Evolutionary conservation across 257 asterid species (phyloP).

Genomic region (Solanum chaucha): DNA sequence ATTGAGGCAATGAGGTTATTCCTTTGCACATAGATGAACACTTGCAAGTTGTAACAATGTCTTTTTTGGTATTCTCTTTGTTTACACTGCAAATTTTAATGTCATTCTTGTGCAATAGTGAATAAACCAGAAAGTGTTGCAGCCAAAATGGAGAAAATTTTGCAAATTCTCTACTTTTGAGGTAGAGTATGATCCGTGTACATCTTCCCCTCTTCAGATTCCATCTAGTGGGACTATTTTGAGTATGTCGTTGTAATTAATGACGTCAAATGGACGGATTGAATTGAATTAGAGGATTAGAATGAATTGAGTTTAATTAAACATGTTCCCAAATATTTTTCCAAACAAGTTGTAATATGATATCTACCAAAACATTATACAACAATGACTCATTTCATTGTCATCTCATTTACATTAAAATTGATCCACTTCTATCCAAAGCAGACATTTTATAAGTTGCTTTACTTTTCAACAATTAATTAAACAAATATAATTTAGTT

Average conservation of each 20-base stretch:
- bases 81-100: not conserved
- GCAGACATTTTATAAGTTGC: not conserved
- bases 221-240: not conserved
- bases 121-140: not conserved
- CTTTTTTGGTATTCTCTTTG: not conserved
- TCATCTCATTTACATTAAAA: not conserved
- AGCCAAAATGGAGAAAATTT: not conserved
- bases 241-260: not conserved
- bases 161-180: not conserved
- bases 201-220: not conserved
- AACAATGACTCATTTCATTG: not conserved
- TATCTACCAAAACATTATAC: not conserved
- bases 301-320: not conserved
- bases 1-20: not conserved
- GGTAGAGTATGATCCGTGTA: rapidly evolving
- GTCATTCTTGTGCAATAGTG: not conserved
- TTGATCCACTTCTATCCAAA: not conserved
- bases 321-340: not conserved
- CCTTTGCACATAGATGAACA: not conserved
- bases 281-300: not conserved
- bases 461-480: not conserved
- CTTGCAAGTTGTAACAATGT: not conserved
- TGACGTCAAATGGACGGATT: not conserved
- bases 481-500: not conserved
- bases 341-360: not conserved